These are phyloP conservation scores for Alnus rubra DNA, from an alignment of 306 rosid genomes.

Conservation along the genomic window DNA sequence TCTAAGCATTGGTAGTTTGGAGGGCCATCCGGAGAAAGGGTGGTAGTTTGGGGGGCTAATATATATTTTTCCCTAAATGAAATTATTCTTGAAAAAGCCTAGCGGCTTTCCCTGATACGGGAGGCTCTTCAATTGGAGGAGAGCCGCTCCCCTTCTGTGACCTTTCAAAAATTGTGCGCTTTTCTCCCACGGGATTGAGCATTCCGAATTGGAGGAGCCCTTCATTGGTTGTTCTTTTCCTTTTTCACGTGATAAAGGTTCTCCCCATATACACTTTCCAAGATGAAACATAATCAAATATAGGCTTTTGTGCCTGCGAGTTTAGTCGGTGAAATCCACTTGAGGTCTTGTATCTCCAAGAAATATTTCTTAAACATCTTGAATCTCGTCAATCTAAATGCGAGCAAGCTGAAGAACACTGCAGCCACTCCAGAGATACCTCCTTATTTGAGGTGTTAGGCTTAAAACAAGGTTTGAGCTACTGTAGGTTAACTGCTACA, in stretches of 20 bases:
- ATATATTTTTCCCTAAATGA: too few relatives aligned
- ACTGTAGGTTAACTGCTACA: not conserved
- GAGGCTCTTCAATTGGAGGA: too few relatives aligned
- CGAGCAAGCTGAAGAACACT: not conserved
- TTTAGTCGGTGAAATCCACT: not conserved
- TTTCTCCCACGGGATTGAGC: not conserved
- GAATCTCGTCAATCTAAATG: not conserved
- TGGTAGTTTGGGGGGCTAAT: too few relatives aligned
- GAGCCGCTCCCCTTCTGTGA: too few relatives aligned
- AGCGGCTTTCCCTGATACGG: too few relatives aligned
- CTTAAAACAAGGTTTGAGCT: not conserved
- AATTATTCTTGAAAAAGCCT: not conserved
- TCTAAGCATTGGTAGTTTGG: too few relatives aligned
- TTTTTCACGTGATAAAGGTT: not conserved
- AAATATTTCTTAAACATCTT: not conserved
- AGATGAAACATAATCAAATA: not conserved
- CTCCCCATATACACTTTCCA: not conserved
- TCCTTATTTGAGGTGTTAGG: not conserved
- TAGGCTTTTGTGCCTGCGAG: not conserved
- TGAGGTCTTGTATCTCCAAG: not conserved
- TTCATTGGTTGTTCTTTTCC: not conserved
- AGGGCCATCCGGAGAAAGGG: too few relatives aligned
- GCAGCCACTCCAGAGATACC: not conserved
- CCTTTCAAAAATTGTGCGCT: not conserved
- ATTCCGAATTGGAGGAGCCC: not conserved